Percentiles rank a stretch among this genome's conserved stretches.
Conservation (phyloP, 345 rosid genomes). For the Acer saccharum region DNA sequence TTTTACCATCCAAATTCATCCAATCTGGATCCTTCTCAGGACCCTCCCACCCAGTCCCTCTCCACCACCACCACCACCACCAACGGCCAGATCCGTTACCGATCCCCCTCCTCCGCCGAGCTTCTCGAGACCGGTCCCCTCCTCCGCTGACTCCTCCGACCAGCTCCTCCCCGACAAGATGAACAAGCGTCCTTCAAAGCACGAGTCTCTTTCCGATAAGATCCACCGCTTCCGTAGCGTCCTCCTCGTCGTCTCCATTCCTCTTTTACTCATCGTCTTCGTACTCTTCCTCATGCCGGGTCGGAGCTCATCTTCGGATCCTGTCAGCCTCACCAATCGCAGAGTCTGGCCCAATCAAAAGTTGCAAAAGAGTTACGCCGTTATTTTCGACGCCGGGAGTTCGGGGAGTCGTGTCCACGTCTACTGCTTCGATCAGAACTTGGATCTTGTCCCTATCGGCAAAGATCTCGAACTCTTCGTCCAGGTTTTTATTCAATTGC, state of each 20-base stretch:
- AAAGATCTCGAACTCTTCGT: conserved; percentile 83
- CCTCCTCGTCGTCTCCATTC: conserved; percentile 63
- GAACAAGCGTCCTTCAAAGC: conserved; percentile 58
- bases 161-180: conserved; percentile 50
- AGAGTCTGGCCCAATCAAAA: conserved; percentile 46
- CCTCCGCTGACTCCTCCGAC: conserved; percentile 27
- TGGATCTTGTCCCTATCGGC: conserved; percentile 93
- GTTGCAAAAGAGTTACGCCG: conserved; percentile 59
- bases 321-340: conserved; percentile 40
- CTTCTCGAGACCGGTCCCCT: conserved; percentile 44
- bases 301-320: conserved; percentile 38
- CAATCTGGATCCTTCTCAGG: conserved; percentile 76
- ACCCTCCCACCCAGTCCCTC: conserved; percentile 64
- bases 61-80: conserved; percentile 49
- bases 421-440: conserved; percentile 77
- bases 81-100: conserved; percentile 94
- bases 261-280: conserved; percentile 57
- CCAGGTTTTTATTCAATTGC: conserved; percentile 40
- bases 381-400: conserved; percentile 92
- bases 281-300: conserved; percentile 68
- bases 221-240: conserved; percentile 70
- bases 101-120: conserved; percentile 70
- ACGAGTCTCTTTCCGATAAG: conserved; percentile 70
- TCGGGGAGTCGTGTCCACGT: conserved; percentile 98
- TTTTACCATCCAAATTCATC: background rate